Evolutionary conservation across 1,284 basidiomycete species (phyloP).

Genomic region (Moesziomyces sp.): DNA sequence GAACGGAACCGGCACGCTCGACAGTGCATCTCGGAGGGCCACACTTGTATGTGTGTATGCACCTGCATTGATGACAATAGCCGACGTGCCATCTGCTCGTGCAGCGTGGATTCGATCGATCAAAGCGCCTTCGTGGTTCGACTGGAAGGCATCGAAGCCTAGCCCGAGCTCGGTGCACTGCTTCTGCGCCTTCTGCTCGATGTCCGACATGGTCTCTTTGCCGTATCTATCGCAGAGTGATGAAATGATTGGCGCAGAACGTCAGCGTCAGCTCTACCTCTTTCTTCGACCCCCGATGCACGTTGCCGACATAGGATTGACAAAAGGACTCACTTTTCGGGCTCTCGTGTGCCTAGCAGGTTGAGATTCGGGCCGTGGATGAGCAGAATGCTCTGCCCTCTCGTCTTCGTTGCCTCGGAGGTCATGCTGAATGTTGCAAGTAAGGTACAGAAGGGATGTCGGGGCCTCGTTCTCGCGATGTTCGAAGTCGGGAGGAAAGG

Average conservation of each 20-base stretch:
- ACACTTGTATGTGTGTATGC: slow-evolving; percentile 68
- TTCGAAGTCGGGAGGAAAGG: slow-evolving; percentile 6
- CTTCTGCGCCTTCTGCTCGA: slow-evolving; percentile 6
- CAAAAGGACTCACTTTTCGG: slow-evolving; percentile 52
- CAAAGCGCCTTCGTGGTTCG: slow-evolving; percentile 67
- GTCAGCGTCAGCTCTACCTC: not conserved
- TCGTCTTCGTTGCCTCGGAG: not conserved
- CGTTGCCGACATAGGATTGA: too few relatives aligned
- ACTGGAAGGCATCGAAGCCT: slow-evolving; percentile 57
- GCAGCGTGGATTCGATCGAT: slow-evolving; percentile 67
- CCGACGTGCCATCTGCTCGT: slow-evolving; percentile 30
- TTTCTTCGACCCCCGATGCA: too few relatives aligned
- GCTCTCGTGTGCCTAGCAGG: slow-evolving; percentile 68
- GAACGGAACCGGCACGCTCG: slow-evolving; percentile 64
- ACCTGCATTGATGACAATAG: slow-evolving; percentile 66
- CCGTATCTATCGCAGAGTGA: slow-evolving; percentile 55
- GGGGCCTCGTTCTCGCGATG: not conserved
- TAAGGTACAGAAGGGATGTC: too few relatives aligned
- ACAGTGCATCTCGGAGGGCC: slow-evolving; percentile 66
- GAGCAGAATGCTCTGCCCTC: slow-evolving; percentile 31
- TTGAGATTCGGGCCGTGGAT: slow-evolving; percentile 68
- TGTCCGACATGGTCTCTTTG: slow-evolving; percentile 62
- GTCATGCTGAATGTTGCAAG: not conserved
- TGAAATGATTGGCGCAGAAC: too few relatives aligned
- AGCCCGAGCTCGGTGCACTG: slow-evolving; percentile 16